These are phyloP conservation scores for Metschnikowia anglica DNA, from an alignment of 805 yeast species.

Conservation along the genomic window DNA sequence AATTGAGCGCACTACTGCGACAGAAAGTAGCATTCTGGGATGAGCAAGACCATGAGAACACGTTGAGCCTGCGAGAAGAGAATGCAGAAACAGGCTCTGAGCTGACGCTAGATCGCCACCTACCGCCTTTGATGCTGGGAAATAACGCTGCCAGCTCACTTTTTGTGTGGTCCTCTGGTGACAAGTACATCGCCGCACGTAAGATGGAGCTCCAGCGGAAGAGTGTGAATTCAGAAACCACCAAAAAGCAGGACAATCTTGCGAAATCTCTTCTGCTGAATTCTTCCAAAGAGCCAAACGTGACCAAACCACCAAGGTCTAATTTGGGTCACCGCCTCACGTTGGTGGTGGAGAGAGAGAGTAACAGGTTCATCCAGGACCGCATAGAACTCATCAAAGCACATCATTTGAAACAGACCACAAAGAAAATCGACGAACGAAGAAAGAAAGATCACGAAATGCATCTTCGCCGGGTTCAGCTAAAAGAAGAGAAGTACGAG, in stretches of 20 bases:
- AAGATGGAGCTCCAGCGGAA: conserved; percentile 25
- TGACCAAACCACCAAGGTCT: conserved; percentile 19
- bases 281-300: too few species aligned
- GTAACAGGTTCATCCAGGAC: conserved; percentile 38
- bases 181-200: conserved; percentile 36
- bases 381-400: conserved; percentile 39
- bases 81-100: too few species aligned
- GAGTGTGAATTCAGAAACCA: background rate
- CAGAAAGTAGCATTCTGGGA: conserved; percentile 18
- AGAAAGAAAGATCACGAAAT: conserved; percentile 40
- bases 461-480: conserved; percentile 33
- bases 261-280: too few species aligned
- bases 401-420: conserved; percentile 39
- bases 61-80: background rate
- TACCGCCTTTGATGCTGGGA: background rate
- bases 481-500: conserved; percentile 42
- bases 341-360: conserved; percentile 34
- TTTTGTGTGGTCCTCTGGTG: conserved; percentile 46
- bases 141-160: conserved; percentile 30
- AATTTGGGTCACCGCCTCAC: conserved; percentile 28
- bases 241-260: too few species aligned
- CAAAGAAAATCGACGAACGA: conserved; percentile 38
- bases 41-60: conserved; percentile 7
- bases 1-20: conserved; percentile 14
- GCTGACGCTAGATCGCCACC: background rate